These are phyloP conservation scores for Zanthoxylum bungeanum DNA, from an alignment of 345 rosid genomes.

Conservation along the genomic window DNA sequence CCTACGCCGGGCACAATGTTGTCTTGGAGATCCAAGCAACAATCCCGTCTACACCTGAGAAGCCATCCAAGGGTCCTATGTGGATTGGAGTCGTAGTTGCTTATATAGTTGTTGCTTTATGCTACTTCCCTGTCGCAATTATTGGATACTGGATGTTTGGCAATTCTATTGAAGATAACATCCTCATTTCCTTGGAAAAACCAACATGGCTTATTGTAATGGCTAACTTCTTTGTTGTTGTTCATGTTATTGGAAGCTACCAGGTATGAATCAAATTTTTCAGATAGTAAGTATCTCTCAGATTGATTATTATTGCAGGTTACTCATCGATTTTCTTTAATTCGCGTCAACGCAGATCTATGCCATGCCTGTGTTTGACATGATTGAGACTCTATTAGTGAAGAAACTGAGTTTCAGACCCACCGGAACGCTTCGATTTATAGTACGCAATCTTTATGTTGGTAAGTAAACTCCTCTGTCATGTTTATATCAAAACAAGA, in stretches of 20 bases:
- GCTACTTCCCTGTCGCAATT: conserved; percentile 78
- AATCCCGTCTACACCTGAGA: conserved; percentile 72
- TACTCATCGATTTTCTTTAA: not conserved
- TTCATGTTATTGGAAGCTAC: conserved; percentile 80
- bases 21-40: conserved; percentile 84
- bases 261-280: conserved; percentile 38
- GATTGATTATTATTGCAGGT: not conserved
- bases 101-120: conserved; percentile 62
- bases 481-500: not conserved
- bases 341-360: conserved; percentile 31
- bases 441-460: conserved; percentile 44
- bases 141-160: conserved; percentile 64
- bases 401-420: conserved; percentile 50
- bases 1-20: conserved; percentile 80
- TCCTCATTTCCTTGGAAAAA: conserved; percentile 52
- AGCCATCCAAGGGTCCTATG: conserved; percentile 74
- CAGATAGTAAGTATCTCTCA: not conserved
- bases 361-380: conserved; percentile 72
- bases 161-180: conserved; percentile 48
- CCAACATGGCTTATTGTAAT: conserved; percentile 67
- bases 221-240: conserved; percentile 72
- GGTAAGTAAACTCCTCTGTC: conserved; percentile 31
- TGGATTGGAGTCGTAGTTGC: conserved; percentile 74
- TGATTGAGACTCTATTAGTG: conserved; percentile 58
- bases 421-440: conserved; percentile 34